Evolutionary conservation across 2,329 filamentous ascomycete species (phyloP).

Genomic region (Sclerotinia trifoliorum): DNA sequence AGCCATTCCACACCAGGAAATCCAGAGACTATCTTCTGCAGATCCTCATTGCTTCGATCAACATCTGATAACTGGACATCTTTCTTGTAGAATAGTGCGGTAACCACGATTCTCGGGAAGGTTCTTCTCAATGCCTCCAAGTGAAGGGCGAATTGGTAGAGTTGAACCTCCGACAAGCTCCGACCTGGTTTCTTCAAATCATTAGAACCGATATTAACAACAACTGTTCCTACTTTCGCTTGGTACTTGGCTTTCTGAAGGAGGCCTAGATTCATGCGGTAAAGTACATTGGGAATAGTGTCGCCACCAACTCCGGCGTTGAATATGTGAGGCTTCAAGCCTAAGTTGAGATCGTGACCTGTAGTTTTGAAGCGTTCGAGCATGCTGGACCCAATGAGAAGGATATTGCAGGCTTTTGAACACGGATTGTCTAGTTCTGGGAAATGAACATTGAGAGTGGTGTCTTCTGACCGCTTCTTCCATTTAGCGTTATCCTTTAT

Average conservation of each 20-base stretch:
- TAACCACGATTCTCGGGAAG: slow-evolving; percentile 18
- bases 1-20: slow-evolving; percentile 21
- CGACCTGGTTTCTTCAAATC: slow-evolving; percentile 21
- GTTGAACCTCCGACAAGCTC: slow-evolving; percentile 10
- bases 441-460: slow-evolving; percentile 13
- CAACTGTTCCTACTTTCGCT: slow-evolving; percentile 17
- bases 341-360: slow-evolving; percentile 13
- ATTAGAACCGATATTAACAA: slow-evolving; percentile 25
- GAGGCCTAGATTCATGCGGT: slow-evolving; percentile 21
- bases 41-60: slow-evolving; percentile 19
- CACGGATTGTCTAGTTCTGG: slow-evolving; percentile 2
- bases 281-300: slow-evolving; percentile 25
- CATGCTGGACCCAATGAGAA: slow-evolving; percentile 26
- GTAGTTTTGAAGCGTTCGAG: slow-evolving; percentile 24
- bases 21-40: slow-evolving; percentile 6
- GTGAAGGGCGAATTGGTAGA: slow-evolving; percentile 17
- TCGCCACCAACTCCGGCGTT: slow-evolving; percentile 27
- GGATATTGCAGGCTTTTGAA: not conserved
- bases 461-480: slow-evolving; percentile 17
- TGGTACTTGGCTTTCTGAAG: not conserved
- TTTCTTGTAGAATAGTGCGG: slow-evolving; percentile 24
- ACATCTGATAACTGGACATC: slow-evolving; percentile 20
- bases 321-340: slow-evolving; percentile 18
- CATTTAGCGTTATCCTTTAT: slow-evolving; percentile 14
- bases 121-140: slow-evolving; percentile 20